Evolutionary conservation across 768 basidiomycete species (phyloP), one percentile per base, ranked within the genome.

Genomic region (Solioccasus polychromus): DNA sequence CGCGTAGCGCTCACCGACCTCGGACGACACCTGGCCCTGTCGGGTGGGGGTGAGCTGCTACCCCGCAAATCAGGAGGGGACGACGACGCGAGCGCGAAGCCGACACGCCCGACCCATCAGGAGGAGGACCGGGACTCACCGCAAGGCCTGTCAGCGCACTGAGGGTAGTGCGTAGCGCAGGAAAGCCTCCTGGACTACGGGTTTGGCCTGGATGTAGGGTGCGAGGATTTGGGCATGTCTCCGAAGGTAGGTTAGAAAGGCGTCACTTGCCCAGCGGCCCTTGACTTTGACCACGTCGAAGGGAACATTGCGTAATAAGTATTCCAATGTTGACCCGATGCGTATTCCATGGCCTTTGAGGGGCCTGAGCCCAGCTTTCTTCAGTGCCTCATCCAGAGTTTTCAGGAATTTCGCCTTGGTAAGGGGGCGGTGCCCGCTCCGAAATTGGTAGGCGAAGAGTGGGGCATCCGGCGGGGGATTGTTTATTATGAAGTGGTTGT

Each of bases 281-380:
- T 59, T 71, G 0, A 55, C 51, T 35, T 70, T 69, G 22, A 71
- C 58, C 0, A 66, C 64, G 4, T 73, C 65, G 31, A 74, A 68
- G 5, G 69, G 63, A 0, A 67, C 42, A 1, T 67, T 68, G 8
- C 58, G 51, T 4, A 73, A 60, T 0, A 73, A 60, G 45, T 70
- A 71, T 43, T 68, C 63, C 0, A 74, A 54, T 0, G 68, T 70
- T 2, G 61, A 51, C 1, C 67, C 58, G 11, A 67, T 63, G 45
- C 57, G 52, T 6, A 64, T 52, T 11, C 62, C 49, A 42, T 68
- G 63, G 4, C 61, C 54, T 15, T 58, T 53, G 20, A 63, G 15
- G 2, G 45, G 47, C 1, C 48, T 39, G 2, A 58, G 9, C 0
- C 51, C 53, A 0, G 55, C 52, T 1, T 39, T 45, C 4, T 32